Conservation (phyloP, 371 early-diverging fungal genomes). For the Mucor saturninus region DNA sequence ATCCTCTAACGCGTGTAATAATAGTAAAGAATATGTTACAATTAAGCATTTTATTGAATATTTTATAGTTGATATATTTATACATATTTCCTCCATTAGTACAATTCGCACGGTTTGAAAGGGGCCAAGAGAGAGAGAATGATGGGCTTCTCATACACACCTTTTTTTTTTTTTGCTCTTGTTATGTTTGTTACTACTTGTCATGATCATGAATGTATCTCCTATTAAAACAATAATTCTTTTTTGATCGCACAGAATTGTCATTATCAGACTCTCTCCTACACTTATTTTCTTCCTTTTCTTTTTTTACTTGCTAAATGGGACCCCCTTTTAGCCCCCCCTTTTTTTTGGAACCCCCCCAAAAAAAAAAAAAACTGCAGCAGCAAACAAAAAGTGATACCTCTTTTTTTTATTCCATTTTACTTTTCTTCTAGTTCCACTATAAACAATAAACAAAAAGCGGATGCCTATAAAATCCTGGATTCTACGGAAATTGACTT, state of each 20-base stretch:
- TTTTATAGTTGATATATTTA: slow-evolving; percentile 5
- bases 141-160: neutral
- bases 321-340: neutral
- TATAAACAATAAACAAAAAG: slow-evolving; percentile 18
- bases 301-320: neutral
- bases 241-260: neutral
- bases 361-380: neutral
- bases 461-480: slow-evolving; percentile 28
- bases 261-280: neutral
- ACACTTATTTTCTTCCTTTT: neutral
- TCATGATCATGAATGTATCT: neutral
- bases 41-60: slow-evolving; percentile 1
- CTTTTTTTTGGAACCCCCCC: neutral
- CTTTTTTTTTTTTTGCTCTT: neutral
- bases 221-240: neutral
- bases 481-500: slow-evolving; percentile 11
- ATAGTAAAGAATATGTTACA: slow-evolving; percentile 1
- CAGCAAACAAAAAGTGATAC: slow-evolving; percentile 11
- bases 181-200: neutral
- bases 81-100: slow-evolving; percentile 10
- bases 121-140: neutral
- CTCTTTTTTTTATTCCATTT: slow-evolving; percentile 16
- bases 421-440: slow-evolving; percentile 22
- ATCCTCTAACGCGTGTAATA: no score
- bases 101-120: slow-evolving; percentile 6